phyloP scores from a whole-genome alignment of 208 protist genomes.

The Acanthamoeba sp. region DNA sequence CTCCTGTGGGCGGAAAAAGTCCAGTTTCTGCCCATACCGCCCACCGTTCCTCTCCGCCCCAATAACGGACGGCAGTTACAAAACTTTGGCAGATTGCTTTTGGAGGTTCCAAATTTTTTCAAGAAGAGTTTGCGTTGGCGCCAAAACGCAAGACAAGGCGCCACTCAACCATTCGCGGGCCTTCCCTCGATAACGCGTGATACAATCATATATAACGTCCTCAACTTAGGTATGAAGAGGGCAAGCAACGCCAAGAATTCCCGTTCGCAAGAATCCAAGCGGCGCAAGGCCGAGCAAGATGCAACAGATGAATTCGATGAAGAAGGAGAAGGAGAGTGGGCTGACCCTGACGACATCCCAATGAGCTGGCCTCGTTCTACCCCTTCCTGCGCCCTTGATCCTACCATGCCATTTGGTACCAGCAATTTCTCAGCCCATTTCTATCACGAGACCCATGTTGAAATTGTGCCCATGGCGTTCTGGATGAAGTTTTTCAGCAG shows the following conservation, averaged over 20 bases:
- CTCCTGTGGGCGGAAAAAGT: no score
- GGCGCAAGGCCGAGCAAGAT: neutral
- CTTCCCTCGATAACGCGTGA: no score
- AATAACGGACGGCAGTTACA: no score
- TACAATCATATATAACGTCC: no score
- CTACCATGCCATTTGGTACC: neutral
- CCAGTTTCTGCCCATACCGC: no score
- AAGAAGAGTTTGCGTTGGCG: neutral
- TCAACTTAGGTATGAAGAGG: no score
- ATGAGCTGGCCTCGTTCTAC: neutral
- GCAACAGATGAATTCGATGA: neutral
- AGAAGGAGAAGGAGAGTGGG: neutral
- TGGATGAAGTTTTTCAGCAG: constrained; percentile 84
- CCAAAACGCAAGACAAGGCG: neutral
- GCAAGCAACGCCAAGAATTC: neutral
- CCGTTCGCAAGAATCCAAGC: neutral
- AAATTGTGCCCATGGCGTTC: neutral
- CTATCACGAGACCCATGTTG: neutral
- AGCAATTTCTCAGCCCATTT: neutral
- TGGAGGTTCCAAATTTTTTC: no score
- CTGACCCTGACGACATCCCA: neutral
- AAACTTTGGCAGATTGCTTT: no score
- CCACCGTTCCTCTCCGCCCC: no score
- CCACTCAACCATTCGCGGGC: neutral
- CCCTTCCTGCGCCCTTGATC: neutral